Conservation (phyloP, 345 rosid genomes). For the Eucalyptus shirleyi region DNA sequence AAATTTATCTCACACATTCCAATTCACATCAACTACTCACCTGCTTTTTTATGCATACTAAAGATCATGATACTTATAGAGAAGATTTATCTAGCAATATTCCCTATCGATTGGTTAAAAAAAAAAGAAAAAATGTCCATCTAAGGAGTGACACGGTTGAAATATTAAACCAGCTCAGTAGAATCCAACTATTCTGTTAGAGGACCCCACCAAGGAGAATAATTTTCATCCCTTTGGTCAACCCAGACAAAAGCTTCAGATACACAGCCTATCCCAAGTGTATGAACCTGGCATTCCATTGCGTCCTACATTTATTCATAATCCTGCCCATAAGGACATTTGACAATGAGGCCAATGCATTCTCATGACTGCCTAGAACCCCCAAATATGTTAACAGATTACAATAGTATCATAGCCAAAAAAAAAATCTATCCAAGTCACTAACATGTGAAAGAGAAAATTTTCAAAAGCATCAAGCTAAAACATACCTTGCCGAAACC, state of each 20-base stretch:
- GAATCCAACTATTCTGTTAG: neutral
- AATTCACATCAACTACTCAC: neutral
- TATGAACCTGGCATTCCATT: neutral
- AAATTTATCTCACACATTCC: neutral
- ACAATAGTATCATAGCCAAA: neutral
- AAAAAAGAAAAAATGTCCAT: neutral
- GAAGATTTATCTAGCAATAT: neutral
- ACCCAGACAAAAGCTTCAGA: neutral
- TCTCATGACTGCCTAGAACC: neutral
- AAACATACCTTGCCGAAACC: slow-evolving; percentile 34
- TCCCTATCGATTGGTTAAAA: neutral
- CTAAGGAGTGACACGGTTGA: neutral
- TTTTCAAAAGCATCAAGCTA: neutral
- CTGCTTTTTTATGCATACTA: neutral
- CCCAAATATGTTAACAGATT: neutral
- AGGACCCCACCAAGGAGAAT: neutral
- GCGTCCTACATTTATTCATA: neutral
- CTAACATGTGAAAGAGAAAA: neutral
- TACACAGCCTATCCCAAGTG: neutral
- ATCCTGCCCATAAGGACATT: neutral
- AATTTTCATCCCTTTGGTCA: neutral
- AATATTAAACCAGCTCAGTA: neutral
- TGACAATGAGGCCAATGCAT: neutral
- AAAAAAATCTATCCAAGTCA: neutral
- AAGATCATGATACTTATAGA: neutral